Evolutionary conservation across 1,284 basidiomycete species (phyloP).

Genomic region (Trichosporon sp.): DNA sequence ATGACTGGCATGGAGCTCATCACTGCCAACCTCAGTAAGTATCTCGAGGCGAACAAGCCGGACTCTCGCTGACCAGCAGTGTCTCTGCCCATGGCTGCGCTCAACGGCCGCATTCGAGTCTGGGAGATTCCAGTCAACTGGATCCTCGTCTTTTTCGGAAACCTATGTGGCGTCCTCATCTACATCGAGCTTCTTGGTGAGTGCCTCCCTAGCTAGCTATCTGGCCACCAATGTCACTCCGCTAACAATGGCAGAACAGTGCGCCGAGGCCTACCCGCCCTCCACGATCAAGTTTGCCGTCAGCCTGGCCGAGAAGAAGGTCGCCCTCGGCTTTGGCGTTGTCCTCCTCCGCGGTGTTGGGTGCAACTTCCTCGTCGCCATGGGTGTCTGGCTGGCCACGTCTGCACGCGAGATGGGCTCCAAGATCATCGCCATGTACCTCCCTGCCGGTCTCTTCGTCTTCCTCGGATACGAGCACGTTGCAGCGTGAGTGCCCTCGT

Average conservation of each 20-base stretch:
- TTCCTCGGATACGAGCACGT: constrained; percentile 43
- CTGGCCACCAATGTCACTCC: neutral
- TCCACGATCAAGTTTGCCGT: constrained; percentile 14
- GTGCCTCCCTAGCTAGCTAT: no score
- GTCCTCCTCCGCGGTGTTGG: constrained; percentile 42
- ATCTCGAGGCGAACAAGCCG: no score
- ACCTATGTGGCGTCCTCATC: constrained; percentile 37
- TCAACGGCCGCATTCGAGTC: constrained; percentile 21
- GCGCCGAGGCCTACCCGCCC: constrained; percentile 18
- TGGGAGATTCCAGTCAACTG: constrained; percentile 35
- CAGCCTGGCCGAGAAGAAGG: constrained; percentile 21
- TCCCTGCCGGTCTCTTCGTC: constrained; percentile 43
- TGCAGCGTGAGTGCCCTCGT: constrained; percentile 26
- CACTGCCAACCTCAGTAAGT: constrained; percentile 26
- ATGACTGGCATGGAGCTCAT: constrained; percentile 25
- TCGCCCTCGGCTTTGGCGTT: constrained; percentile 21
- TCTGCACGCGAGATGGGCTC: constrained; percentile 35
- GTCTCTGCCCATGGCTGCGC: constrained; percentile 22
- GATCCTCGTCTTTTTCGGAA: constrained; percentile 44
- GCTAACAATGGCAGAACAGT: constrained; percentile 15
- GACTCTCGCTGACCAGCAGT: constrained; percentile 8
- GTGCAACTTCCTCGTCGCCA: constrained; percentile 41
- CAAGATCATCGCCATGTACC: constrained; percentile 39
- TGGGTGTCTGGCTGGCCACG: neutral
- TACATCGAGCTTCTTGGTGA: constrained; percentile 33